Evolutionary conservation across 148 eudicot species (phyloP).

Genomic region (Chenopodium suecicum): DNA sequence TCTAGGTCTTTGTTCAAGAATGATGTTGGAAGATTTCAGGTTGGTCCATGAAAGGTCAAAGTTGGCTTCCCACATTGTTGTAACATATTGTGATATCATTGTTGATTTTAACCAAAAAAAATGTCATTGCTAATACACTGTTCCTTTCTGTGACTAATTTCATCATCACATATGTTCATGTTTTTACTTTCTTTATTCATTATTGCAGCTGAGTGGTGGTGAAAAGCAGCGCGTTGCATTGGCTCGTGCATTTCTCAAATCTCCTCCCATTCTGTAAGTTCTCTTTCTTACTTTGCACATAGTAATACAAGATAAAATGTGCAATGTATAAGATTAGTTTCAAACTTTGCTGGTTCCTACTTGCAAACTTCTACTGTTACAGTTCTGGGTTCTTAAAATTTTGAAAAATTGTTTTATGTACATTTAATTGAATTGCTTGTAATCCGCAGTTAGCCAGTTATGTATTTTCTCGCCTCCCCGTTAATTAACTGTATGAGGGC

Average conservation of each 20-base stretch:
- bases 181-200: neutral
- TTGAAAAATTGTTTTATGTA: neutral
- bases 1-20: no score
- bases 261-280: conserved; percentile 78
- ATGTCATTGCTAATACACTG: no score
- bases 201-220: conserved; percentile 94
- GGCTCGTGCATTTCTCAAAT: conserved; percentile 96
- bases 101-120: no score
- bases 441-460: neutral
- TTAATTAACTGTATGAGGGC: neutral
- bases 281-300: conserved; percentile 12
- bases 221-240: conserved; percentile 97
- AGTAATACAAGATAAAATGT: no score
- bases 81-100: neutral
- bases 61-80: neutral
- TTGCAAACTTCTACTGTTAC: neutral
- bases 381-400: neutral
- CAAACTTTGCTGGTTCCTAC: neutral
- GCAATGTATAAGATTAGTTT: neutral
- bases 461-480: neutral
- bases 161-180: neutral
- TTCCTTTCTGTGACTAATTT: neutral
- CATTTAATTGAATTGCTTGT: neutral
- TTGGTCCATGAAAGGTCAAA: neutral
- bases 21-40: neutral